These are phyloP conservation scores for Kodamaea sp. DNA, from an alignment of 1,139 yeast species.

Conservation along the genomic window DNA sequence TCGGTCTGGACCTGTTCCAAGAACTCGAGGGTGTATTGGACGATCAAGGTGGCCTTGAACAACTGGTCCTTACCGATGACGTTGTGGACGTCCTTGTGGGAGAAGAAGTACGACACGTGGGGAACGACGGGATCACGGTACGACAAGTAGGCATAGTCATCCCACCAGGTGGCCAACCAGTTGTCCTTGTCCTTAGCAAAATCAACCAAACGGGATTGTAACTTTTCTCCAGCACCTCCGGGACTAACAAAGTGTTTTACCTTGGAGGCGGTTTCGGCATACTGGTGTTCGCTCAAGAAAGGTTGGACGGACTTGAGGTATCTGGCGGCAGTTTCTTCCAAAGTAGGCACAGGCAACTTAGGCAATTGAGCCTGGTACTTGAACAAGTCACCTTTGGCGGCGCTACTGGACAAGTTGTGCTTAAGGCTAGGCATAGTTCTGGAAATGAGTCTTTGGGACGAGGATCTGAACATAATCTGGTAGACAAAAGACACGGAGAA, in stretches of 20 bases:
- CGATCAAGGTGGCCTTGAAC: slow-evolving; percentile 69
- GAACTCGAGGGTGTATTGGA: slow-evolving; percentile 55
- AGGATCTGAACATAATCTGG: slow-evolving; percentile 12
- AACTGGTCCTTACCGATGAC: slow-evolving; percentile 69
- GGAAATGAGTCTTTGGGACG: slow-evolving; percentile 6
- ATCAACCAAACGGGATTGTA: slow-evolving; percentile 65
- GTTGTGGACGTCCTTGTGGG: slow-evolving; percentile 68
- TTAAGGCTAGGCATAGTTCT: slow-evolving; percentile 13
- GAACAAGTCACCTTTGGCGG: slow-evolving; percentile 65
- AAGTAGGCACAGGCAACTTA: slow-evolving; percentile 81
- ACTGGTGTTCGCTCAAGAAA: slow-evolving; percentile 53
- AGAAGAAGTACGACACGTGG: slow-evolving; percentile 86
- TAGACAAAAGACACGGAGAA: too few species aligned
- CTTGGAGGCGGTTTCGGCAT: slow-evolving; percentile 53
- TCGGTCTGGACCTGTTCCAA: slow-evolving; percentile 57
- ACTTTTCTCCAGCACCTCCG: slow-evolving; percentile 64
- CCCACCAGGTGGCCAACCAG: slow-evolving; percentile 96
- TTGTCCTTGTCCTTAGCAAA: slow-evolving; percentile 69
- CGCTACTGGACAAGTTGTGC: slow-evolving; percentile 31
- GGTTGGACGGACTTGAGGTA: slow-evolving; percentile 79
- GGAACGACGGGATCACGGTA: slow-evolving; percentile 95
- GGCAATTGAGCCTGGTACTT: slow-evolving; percentile 78
- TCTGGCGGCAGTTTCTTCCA: slow-evolving; percentile 67
- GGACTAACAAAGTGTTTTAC: slow-evolving; percentile 66
- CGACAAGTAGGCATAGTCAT: slow-evolving; percentile 86